These are phyloP conservation scores for Pontederia paniculata DNA, from an alignment of 176 grass and related monocot genomes.

Conservation along the genomic window DNA sequence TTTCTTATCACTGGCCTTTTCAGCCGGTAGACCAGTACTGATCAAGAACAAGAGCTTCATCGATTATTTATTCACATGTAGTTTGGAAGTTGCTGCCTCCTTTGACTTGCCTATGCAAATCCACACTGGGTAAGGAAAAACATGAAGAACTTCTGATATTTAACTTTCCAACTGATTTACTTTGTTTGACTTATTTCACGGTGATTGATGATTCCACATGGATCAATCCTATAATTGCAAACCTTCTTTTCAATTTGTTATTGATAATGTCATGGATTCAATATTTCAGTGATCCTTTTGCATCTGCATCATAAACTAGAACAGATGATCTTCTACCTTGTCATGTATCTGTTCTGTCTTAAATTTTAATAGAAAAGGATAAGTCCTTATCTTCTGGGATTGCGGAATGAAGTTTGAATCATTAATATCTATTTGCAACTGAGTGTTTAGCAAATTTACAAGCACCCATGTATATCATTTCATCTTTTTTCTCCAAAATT, in stretches of 20 bases:
- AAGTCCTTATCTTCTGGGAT: too few species aligned
- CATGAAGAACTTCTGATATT: neutral
- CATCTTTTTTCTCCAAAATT: conserved; percentile 11
- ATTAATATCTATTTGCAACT: too few species aligned
- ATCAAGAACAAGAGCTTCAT: conserved; percentile 85
- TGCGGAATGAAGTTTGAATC: too few species aligned
- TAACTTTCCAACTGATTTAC: neutral
- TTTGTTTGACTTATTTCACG: neutral
- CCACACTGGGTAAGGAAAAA: conserved; percentile 69
- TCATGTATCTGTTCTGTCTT: too few species aligned
- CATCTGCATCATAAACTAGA: too few species aligned
- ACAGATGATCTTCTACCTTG: too few species aligned
- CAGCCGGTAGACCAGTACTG: conserved; percentile 60
- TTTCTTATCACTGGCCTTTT: conserved; percentile 26
- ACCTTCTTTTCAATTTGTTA: too few species aligned
- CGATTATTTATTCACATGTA: conserved; percentile 82
- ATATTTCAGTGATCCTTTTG: too few species aligned
- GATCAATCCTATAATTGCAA: too few species aligned
- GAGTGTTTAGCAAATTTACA: too few species aligned
- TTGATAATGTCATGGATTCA: too few species aligned
- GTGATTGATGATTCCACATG: neutral
- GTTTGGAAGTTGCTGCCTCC: conserved; percentile 51
- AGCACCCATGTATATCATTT: neutral
- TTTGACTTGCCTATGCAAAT: conserved; percentile 72
- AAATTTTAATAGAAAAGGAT: too few species aligned